phyloP scores from a whole-genome alignment of 169 alveolate species.

The Eimeria necatrix region DNA sequence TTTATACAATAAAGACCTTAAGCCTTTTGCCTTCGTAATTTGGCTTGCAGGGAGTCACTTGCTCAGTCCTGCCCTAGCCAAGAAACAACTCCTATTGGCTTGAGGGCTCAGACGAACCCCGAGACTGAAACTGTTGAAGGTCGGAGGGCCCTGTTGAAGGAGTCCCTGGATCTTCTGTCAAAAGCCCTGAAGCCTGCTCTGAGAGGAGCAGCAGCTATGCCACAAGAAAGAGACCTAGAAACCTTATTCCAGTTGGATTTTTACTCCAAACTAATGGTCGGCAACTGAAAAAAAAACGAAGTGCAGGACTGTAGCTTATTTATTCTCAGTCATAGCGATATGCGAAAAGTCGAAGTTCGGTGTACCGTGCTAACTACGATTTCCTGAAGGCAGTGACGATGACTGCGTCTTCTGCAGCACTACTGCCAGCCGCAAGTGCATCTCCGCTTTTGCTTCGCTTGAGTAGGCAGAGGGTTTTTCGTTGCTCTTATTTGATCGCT shows the following conservation, averaged over 20 bases:
- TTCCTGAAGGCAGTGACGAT: background rate
- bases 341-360: too few species aligned
- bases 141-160: slow-evolving; percentile 1
- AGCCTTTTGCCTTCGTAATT: background rate
- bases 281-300: background rate
- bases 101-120: background rate
- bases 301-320: too few species aligned
- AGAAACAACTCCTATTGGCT: background rate
- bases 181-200: slow-evolving; percentile 8
- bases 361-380: too few species aligned
- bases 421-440: background rate
- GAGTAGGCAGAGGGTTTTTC: background rate
- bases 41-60: slow-evolving; percentile 27
- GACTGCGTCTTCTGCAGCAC: background rate
- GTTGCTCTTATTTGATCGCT: background rate
- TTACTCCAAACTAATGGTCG: slow-evolving; percentile 66
- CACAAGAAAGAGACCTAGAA: background rate
- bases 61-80: background rate
- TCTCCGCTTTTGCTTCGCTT: background rate
- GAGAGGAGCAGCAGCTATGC: background rate
- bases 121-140: slow-evolving; percentile 46
- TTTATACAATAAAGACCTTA: too few species aligned
- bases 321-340: too few species aligned
- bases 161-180: slow-evolving; percentile 1
- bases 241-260: slow-evolving; percentile 13